Percentiles rank a stretch among this genome's conserved stretches.
Conservation (phyloP, 768 basidiomycete species). For the Leccinum incarnatum region DNA sequence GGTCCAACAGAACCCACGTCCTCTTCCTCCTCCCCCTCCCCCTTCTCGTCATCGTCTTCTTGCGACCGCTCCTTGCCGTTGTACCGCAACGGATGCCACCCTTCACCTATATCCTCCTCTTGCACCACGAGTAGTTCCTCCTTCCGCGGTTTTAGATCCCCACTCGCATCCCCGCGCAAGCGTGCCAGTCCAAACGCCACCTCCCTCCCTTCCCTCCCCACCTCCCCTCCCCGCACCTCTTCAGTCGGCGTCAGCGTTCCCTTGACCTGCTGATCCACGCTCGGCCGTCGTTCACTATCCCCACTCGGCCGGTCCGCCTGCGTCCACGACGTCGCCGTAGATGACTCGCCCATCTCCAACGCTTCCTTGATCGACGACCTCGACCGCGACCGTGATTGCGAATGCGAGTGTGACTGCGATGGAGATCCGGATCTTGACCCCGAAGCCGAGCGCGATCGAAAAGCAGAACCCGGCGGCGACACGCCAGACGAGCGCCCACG, state of each 20-base stretch:
- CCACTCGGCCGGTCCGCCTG: slow-evolving; percentile 8
- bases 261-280: not conserved
- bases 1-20: slow-evolving; percentile 15
- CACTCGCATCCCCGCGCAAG: slow-evolving; percentile 15
- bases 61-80: slow-evolving; percentile 11
- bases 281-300: slow-evolving; percentile 6
- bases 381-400: slow-evolving; percentile 10
- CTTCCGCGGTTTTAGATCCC: slow-evolving; percentile 9
- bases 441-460: slow-evolving; percentile 8
- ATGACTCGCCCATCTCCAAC: slow-evolving; percentile 20
- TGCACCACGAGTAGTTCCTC: slow-evolving; percentile 21
- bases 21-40: slow-evolving; percentile 1
- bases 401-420: not conserved
- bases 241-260: not conserved
- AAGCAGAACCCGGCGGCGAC: not conserved
- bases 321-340: slow-evolving; percentile 30
- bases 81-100: slow-evolving; percentile 27
- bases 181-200: slow-evolving; percentile 26
- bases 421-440: not conserved
- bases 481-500: not conserved
- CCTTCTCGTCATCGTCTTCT: slow-evolving; percentile 4
- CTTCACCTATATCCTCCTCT: slow-evolving; percentile 26
- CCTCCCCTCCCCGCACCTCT: not conserved
- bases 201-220: not conserved
- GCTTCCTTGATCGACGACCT: slow-evolving; percentile 17